Base-by-base conservation (phyloP, 2,329 filamentous ascomycete species). In the Talaromyces sp. region DNA sequence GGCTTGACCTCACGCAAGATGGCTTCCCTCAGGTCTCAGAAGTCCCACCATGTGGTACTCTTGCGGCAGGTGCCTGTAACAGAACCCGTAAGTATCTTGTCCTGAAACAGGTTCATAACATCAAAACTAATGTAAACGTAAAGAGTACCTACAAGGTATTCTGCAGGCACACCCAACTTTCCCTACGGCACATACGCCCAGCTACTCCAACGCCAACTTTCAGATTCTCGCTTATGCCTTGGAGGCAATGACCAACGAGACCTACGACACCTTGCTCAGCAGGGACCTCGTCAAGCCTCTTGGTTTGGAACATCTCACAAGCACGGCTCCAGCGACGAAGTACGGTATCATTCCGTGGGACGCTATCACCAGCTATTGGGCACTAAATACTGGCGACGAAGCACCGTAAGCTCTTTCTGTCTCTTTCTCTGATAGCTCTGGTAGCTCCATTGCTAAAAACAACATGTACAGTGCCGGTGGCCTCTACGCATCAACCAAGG, bases 401-500 rank as follows among this genome's bases (percentile, higher is more conserved):
- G 72, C 68, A 34, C 76, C 78, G 78, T 80, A 68, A 67, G 76
- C 69, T 28, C 33, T 28, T 3, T 40, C 2, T 4, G 5, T 16
- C 12, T 16, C 14, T 16, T 40, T 23, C 23, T 23, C 23, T 23
- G 23, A 23, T 23, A 23, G 23, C 23, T 23, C 23, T 23, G 23
- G 23, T 23, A 40, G 8, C 14, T 36, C 36, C 2, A 40, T n/a
- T 40, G 6, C 36, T 40, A 14, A 7, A 27, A 53, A 2, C 52
- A 40, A 16, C 58, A n/a, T 60, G 30, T 0, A 72, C 33, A 71
- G 69, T 31, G 67, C 79, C 2, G 79, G 79, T 0, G 79, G 79
- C 63, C 75, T 81, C 65, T 82, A 77, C 70, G 77, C 79, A 14
- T 80, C 77, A 0, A 66, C 73, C 2, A 69, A 70, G 6, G 81